These are phyloP conservation scores for Leucosporidium creatinivorum DNA, from an alignment of 768 basidiomycete species.

Conservation along the genomic window DNA sequence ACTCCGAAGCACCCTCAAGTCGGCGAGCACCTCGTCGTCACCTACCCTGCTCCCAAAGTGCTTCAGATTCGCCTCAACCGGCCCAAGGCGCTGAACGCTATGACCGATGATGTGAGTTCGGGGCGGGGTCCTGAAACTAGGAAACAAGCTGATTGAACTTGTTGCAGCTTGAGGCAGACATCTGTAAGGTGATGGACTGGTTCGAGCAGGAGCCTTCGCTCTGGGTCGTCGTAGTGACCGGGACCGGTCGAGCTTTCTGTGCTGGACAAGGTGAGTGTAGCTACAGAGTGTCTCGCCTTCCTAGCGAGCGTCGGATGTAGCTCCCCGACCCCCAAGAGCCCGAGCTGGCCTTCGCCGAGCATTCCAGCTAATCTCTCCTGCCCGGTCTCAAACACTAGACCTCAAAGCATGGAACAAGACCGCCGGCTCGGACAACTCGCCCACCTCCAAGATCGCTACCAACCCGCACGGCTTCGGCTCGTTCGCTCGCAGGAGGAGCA, in stretches of 20 bases:
- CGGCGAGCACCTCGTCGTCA: conserved; percentile 30
- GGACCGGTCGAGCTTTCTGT: conserved; percentile 29
- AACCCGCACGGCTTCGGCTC: conserved; percentile 30
- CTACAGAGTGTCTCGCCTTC: no score
- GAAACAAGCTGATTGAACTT: no score
- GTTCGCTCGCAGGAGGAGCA: conserved; percentile 17
- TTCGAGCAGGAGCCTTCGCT: conserved; percentile 31
- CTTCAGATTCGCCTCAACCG: conserved; percentile 59
- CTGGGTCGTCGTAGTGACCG: conserved; percentile 31
- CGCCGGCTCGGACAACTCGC: background rate
- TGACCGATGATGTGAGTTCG: conserved; percentile 54
- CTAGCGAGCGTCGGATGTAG: no score
- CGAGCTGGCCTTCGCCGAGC: no score
- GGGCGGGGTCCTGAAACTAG: no score
- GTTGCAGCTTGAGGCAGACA: conserved; percentile 21
- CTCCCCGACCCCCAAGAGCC: no score
- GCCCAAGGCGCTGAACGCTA: conserved; percentile 64
- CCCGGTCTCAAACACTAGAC: conserved; percentile 5
- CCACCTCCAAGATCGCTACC: conserved; percentile 3
- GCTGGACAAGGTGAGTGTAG: conserved; percentile 29
- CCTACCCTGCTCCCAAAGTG: conserved; percentile 49
- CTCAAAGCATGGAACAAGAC: conserved; percentile 28
- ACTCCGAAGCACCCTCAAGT: background rate
- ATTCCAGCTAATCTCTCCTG: background rate
- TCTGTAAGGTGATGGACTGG: conserved; percentile 34